phyloP scores from a whole-genome alignment of 176 grass and related monocot species.

The Aechmea fasciata region DNA sequence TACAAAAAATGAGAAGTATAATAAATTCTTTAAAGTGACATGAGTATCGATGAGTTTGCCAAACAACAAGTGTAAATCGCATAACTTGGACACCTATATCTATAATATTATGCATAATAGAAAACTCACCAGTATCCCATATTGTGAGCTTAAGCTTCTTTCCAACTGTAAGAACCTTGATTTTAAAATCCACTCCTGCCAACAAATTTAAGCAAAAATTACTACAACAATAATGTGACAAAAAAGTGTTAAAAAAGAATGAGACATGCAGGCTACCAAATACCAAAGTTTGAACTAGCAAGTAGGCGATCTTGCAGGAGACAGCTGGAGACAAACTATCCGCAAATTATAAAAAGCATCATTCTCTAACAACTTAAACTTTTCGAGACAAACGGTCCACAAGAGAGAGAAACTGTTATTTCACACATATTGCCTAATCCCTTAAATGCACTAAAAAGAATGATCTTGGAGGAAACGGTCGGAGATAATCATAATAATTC shows the following conservation, averaged over 20 bases:
- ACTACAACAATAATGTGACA: slow-evolving; percentile 3
- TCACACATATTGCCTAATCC: no score
- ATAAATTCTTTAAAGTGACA: no score
- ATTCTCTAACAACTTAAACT: no score
- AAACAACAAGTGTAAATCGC: neutral
- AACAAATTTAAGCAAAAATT: slow-evolving; percentile 3
- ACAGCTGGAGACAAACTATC: no score
- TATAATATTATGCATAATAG: neutral
- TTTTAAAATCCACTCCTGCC: slow-evolving; percentile 92
- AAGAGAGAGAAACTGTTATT: no score
- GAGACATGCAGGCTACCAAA: neutral
- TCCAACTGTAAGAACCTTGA: slow-evolving; percentile 66
- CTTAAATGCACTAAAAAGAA: no score
- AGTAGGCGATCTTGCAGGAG: neutral
- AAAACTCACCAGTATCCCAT: slow-evolving; percentile 82
- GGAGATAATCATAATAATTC: no score
- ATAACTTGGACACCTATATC: neutral
- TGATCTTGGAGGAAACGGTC: no score
- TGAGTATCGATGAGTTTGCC: no score
- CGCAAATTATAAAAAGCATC: no score
- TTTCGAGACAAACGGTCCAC: no score
- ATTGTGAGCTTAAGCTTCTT: slow-evolving; percentile 95
- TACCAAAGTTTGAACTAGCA: neutral
- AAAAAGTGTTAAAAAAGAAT: neutral
- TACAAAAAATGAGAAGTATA: no score